Evolutionary conservation across 2,329 filamentous ascomycete genomes (phyloP), one percentile per base, ranked within the genome.

Genomic region (Phoma sp.): DNA sequence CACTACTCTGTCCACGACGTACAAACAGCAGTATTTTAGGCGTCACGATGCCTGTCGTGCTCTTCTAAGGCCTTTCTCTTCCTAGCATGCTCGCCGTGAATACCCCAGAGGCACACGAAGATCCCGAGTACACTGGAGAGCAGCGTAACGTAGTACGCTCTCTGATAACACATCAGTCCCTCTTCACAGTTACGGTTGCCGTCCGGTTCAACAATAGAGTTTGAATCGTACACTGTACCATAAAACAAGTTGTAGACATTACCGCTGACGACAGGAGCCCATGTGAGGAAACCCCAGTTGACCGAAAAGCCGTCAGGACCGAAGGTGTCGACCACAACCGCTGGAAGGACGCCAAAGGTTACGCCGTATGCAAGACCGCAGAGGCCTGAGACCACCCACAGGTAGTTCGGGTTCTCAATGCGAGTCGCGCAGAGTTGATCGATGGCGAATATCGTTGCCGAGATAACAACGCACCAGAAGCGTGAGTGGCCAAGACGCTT

Each of bases 241-340:
- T 98, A 99, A 54, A 95, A 86, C 1, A 97, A 78, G 72, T 98
- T 99, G 82, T 96, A 98, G 21, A 96, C 75, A 67, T 98, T 96
- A 44, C 92, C 93, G 8, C 88, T 92, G 25, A 96, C 76, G 2
- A 96, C 91, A 0, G 94, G 93, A 2, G 91, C 89, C 43, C 97
- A 80, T 0, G 92, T 97, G 87, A 99, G 96, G 66, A 90, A 89
- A 13, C 95, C 95, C 94, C 95, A 99, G 70, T 98, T 99, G 71
- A 96, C 91, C 51, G 89, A 92, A 41, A 99, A 81, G 1, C 93
- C 94, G 57, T 88, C 84, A 24, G 97, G 89, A 7, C 95, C 95
- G 73, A 99, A 99, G 0, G 89, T 88, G 72, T 98, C 93, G 6
- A 93, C 92, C 4, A 82, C 79, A 17, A 98, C 86, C 12, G 92